Percentiles rank a stretch among this genome's conserved stretches.
phyloP scores from a whole-genome alignment of 129 eudicot species.

The Heracleum sosnowskyi region DNA sequence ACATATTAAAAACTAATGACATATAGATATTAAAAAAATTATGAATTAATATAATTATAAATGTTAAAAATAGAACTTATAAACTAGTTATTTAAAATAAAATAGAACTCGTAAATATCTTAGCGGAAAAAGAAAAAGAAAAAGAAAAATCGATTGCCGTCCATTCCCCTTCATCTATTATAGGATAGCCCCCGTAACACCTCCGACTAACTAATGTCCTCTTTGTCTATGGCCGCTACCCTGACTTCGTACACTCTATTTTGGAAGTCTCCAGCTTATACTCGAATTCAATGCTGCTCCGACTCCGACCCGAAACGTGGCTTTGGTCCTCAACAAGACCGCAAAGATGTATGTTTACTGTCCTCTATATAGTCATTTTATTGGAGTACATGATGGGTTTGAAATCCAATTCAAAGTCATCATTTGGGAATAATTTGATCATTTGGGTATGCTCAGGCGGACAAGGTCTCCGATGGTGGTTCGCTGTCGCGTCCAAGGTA shows the following conservation, averaged over 20 bases:
- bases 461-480: slow-evolving; percentile 23
- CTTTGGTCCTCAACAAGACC: slow-evolving; percentile 24
- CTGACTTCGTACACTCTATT: not conserved
- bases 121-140: too few relatives aligned
- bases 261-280: not conserved
- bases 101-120: too few relatives aligned
- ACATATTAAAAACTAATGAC: too few relatives aligned
- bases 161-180: too few relatives aligned
- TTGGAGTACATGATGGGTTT: not conserved
- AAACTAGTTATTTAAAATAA: too few relatives aligned
- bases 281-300: slow-evolving; percentile 12
- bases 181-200: not conserved
- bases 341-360: not conserved
- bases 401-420: not conserved
- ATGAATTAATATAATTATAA: too few relatives aligned
- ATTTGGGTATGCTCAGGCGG: slow-evolving; percentile 16
- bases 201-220: not conserved
- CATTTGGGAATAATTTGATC: not conserved
- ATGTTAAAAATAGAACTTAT: too few relatives aligned
- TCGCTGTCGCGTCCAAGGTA: slow-evolving; percentile 27
- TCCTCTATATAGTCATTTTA: not conserved
- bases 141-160: too few relatives aligned
- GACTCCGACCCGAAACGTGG: slow-evolving; percentile 34
- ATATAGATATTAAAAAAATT: too few relatives aligned
- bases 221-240: not conserved